phyloP scores from a whole-genome alignment of 2,329 filamentous ascomycete species.

The Alternaria rosae region DNA sequence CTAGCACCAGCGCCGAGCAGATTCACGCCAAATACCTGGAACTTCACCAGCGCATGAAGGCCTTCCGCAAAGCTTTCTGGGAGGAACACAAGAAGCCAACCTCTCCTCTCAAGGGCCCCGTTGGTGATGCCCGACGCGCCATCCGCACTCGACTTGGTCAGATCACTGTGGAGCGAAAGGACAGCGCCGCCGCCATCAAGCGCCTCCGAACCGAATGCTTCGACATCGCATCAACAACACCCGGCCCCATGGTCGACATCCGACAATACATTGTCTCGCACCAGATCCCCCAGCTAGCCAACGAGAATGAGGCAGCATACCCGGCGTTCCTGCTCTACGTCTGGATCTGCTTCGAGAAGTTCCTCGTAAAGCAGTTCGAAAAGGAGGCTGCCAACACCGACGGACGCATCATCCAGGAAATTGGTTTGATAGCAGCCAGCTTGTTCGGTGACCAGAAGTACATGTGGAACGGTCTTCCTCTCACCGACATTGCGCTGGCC shows the following conservation, averaged over 20 bases:
- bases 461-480: conserved; percentile 69
- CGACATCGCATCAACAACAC: conserved; percentile 30
- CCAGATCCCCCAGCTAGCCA: conserved; percentile 35
- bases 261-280: conserved; percentile 47
- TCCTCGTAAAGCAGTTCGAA: conserved; percentile 68
- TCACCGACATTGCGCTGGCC: conserved; percentile 85
- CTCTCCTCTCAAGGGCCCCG: conserved; percentile 35
- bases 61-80: conserved; percentile 43
- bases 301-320: conserved; percentile 52
- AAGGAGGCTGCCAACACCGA: conserved; percentile 50
- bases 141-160: conserved; percentile 45
- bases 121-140: conserved; percentile 44
- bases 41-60: conserved; percentile 48
- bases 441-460: conserved; percentile 76
- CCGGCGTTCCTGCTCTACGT: conserved; percentile 67
- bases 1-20: conserved; percentile 33
- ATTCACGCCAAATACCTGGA: conserved; percentile 46
- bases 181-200: conserved; percentile 37
- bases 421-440: conserved; percentile 78
- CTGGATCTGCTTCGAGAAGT: conserved; percentile 78
- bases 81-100: conserved; percentile 32
- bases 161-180: conserved; percentile 38
- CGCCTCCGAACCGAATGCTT: conserved; percentile 41
- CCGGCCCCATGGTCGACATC: conserved; percentile 45
- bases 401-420: conserved; percentile 68